Conservation (phyloP, 768 basidiomycete species). For the Amanita fuliginea region DNA sequence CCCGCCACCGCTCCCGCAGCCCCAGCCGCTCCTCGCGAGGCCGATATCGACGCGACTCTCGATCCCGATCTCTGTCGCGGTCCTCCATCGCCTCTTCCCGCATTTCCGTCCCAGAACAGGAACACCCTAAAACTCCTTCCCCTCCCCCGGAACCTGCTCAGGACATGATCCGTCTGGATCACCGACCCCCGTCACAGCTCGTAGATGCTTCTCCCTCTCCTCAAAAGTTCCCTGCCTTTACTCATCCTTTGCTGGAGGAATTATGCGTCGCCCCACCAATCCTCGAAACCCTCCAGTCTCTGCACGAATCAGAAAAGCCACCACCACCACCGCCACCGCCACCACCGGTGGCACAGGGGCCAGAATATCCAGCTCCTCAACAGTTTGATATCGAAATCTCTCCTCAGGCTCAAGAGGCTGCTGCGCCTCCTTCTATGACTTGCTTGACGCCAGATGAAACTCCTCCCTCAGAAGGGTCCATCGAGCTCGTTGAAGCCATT, state of each 20-base stretch:
- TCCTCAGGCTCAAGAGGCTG: background rate
- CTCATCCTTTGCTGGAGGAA: background rate
- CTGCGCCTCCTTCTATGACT: background rate
- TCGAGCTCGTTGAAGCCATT: background rate
- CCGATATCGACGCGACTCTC: conserved; percentile 19
- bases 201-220: background rate
- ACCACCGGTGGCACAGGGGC: background rate
- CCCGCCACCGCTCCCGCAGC: no score
- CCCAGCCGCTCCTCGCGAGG: conserved; percentile 10
- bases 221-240: background rate
- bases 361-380: background rate
- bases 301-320: background rate
- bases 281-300: background rate
- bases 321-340: no score
- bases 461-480: background rate
- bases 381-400: background rate
- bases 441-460: background rate
- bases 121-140: conserved; percentile 12
- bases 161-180: background rate
- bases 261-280: background rate
- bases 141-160: conserved; percentile 4
- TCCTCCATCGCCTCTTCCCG: conserved; percentile 48
- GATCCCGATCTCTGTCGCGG: conserved; percentile 39
- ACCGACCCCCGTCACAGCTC: background rate
- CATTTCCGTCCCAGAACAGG: conserved; percentile 27